Percentiles rank a stretch among this genome's conserved stretches.
Evolutionary conservation across 192 early-diverging fungal genomes (phyloP).

Genomic region (Spinellus fusiger): DNA sequence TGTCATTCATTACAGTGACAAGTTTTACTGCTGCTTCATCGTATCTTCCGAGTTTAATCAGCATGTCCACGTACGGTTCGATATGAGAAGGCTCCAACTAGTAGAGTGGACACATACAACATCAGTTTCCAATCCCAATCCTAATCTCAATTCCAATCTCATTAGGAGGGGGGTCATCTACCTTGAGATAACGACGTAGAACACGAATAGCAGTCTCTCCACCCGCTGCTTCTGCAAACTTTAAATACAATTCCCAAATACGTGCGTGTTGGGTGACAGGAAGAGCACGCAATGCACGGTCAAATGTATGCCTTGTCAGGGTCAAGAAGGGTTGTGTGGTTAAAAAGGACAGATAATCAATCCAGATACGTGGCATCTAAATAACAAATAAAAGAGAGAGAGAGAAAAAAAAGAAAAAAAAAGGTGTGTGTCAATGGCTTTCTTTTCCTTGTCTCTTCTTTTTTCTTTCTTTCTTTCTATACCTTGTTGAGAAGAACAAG

Average conservation of each 20-base stretch:
- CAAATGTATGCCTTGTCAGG: constrained; percentile 76
- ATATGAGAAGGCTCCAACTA: constrained; percentile 71
- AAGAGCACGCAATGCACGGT: constrained; percentile 81
- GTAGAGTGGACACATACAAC: background rate
- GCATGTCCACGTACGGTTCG: constrained; percentile 68
- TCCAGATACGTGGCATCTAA: constrained; percentile 91
- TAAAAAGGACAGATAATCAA: constrained; percentile 66
- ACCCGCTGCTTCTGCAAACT: constrained; percentile 70
- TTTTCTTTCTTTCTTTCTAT: background rate
- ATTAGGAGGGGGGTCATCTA: too few relatives aligned
- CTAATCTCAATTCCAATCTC: too few relatives aligned
- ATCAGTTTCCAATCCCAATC: too few relatives aligned
- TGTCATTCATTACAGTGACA: constrained; percentile 64
- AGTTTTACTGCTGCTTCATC: constrained; percentile 75
- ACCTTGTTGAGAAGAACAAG: constrained; percentile 88
- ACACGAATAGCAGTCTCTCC: constrained; percentile 79
- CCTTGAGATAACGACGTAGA: constrained; percentile 78
- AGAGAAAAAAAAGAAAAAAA: background rate
- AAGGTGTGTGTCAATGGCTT: background rate
- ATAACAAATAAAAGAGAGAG: background rate
- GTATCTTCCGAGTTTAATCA: constrained; percentile 60
- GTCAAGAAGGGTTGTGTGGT: constrained; percentile 66
- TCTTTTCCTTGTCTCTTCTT: background rate
- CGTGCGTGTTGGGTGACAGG: constrained; percentile 90
- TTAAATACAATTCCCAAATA: constrained; percentile 84